Conservation (phyloP, 768 basidiomycete species). For the Coprinopsis marcescibilis region DNA sequence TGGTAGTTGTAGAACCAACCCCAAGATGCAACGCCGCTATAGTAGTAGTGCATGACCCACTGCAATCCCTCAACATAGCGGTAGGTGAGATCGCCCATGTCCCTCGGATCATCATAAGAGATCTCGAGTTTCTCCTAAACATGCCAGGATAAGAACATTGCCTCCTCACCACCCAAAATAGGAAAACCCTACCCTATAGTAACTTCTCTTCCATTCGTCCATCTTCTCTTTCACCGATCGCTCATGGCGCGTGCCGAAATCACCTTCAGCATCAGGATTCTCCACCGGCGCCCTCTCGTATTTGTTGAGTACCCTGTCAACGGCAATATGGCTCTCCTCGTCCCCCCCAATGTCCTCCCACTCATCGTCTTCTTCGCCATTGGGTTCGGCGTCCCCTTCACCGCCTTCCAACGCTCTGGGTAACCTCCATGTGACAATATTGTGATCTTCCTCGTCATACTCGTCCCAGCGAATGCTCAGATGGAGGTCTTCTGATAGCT, state of each 20-base stretch:
- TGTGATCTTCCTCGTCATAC: constrained; percentile 77
- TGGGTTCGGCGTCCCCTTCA: constrained; percentile 26
- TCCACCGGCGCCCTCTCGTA: constrained; percentile 80
- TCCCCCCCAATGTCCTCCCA: constrained; percentile 60
- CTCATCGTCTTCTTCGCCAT: constrained; percentile 33
- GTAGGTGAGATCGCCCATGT: constrained; percentile 66
- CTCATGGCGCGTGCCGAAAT: constrained; percentile 78
- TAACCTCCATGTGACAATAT: constrained; percentile 64
- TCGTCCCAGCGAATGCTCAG: constrained; percentile 89
- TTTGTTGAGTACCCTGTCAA: constrained; percentile 80
- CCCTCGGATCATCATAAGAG: constrained; percentile 60
- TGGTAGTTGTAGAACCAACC: constrained; percentile 99
- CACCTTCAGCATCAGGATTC: constrained; percentile 64
- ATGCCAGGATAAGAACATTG: not conserved
- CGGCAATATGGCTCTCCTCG: constrained; percentile 64
- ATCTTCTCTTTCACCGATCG: constrained; percentile 72
- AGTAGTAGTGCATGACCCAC: constrained; percentile 99
- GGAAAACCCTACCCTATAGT: constrained; percentile 68
- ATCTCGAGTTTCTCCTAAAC: constrained; percentile 81
- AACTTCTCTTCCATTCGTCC: constrained; percentile 85
- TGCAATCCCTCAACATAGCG: constrained; percentile 92
- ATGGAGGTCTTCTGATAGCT: constrained; percentile 72
- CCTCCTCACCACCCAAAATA: not conserved
- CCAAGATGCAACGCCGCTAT: constrained; percentile 96
- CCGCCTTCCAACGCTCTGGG: constrained; percentile 37